Percentiles rank a stretch among this genome's conserved stretches.
Conservation (phyloP, 345 rosid genomes). For the Brassica incana region DNA sequence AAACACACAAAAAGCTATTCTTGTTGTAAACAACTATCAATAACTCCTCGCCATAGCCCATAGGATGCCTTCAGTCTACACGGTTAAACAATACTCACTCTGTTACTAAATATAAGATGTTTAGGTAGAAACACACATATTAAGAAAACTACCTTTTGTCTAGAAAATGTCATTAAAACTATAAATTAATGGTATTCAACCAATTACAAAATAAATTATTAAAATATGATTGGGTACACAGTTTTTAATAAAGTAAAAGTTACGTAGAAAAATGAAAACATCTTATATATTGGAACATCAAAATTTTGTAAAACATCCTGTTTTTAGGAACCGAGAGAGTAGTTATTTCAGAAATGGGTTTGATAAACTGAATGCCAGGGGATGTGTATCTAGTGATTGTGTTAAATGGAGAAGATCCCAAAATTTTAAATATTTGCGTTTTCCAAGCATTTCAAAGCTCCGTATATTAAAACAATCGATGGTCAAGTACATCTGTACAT, state of each 20-base stretch:
- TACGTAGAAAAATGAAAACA: too few species aligned
- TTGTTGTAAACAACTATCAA: background rate
- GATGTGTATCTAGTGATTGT: background rate
- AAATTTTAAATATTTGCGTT: background rate
- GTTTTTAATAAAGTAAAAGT: too few species aligned
- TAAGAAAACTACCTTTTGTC: too few species aligned
- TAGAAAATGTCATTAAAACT: too few species aligned
- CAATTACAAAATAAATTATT: too few species aligned
- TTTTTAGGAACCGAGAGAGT: too few species aligned
- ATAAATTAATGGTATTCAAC: too few species aligned
- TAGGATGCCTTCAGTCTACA: background rate
- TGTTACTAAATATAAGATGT: too few species aligned
- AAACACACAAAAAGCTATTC: background rate
- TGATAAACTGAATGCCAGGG: background rate
- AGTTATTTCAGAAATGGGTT: background rate
- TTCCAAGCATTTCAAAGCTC: background rate
- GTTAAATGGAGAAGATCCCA: background rate
- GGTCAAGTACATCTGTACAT: conserved; percentile 15
- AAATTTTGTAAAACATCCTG: too few species aligned
- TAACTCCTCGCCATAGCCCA: background rate
- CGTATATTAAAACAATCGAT: background rate
- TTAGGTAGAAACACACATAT: too few species aligned
- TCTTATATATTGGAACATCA: too few species aligned
- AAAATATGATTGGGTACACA: too few species aligned
- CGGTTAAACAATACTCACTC: background rate